Percentiles rank a stretch among this genome's conserved stretches.
phyloP scores from a whole-genome alignment of 2,329 filamentous ascomycete species.

The Sclerotiophoma versabilis region DNA sequence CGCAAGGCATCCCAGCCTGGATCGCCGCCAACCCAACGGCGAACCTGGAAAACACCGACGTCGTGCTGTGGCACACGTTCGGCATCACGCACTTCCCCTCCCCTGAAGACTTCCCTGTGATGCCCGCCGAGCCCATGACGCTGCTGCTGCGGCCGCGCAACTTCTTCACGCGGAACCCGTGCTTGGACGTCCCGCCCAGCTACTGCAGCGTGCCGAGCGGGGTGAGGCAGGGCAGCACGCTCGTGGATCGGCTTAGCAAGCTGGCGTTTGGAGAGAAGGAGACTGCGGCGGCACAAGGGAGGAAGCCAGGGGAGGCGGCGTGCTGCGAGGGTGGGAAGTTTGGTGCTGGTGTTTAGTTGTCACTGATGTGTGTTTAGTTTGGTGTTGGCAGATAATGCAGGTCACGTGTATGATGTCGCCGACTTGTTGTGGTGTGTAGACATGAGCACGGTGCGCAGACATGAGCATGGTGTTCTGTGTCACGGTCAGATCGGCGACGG shows the following conservation, averaged over 20 bases:
- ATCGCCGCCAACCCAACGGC: constrained; percentile 71
- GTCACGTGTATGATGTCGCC: too few species aligned
- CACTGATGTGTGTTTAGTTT: too few species aligned
- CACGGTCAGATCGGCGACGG: too few species aligned
- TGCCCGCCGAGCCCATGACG: constrained; percentile 83
- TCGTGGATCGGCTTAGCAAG: constrained; percentile 60
- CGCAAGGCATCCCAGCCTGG: constrained; percentile 76
- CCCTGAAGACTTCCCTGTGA: constrained; percentile 90
- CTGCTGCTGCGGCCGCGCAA: constrained; percentile 79
- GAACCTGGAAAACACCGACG: constrained; percentile 78
- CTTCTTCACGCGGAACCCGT: constrained; percentile 83
- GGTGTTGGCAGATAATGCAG: too few species aligned
- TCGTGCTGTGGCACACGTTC: constrained; percentile 95
- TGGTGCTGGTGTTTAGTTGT: constrained; percentile 24
- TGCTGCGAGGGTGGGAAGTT: constrained; percentile 31
- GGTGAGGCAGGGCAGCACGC: constrained; percentile 58
- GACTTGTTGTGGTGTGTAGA: too few species aligned
- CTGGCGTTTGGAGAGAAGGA: constrained; percentile 55
- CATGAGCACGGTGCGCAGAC: too few species aligned
- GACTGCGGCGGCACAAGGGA: constrained; percentile 19
- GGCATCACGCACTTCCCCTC: constrained; percentile 88
- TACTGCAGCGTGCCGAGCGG: constrained; percentile 77
- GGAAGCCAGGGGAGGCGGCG: constrained; percentile 3
- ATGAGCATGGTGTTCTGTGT: too few species aligned
- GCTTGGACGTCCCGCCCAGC: constrained; percentile 79